Base-by-base conservation (phyloP, 2,329 filamentous ascomycete species). In the Colletotrichum viniferum region DNA sequence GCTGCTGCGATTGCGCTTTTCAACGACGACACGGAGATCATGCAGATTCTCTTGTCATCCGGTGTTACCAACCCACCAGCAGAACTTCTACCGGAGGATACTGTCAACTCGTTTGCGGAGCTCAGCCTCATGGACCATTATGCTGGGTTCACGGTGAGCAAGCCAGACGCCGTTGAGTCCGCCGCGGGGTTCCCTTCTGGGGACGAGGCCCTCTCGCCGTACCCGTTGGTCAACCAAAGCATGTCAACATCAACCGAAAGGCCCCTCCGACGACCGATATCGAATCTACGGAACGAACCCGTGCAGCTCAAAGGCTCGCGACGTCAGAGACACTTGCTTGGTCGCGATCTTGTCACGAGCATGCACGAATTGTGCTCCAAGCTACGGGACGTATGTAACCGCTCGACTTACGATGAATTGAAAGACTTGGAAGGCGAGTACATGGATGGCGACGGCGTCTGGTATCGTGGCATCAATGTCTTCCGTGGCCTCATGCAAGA, bases 1-100 rank as follows among this genome's bases (percentile, higher is more conserved):
- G 81, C 81, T 6, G 68, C 73, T 8, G 72, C 77, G 1, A 66
- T 82, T 32, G 81, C 81, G 5, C 36, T 71, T 5, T 77, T 78
- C 2, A 77, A 72, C 21, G 74, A 74, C 2, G 73, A 74, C 9
- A 32, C 43, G 5, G 77, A 78, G 18, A 74, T 81, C 10, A 73
- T 81, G 24, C 61, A 79, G 7, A 71, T 78, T 7, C 30, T 82
- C 52, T 69, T 69, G 18, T 71, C 70, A 2, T 78, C 67, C 9
- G 74, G 74, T 1, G 55, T 71, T 8, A 64, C 73, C 10, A 34
- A 55, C 14, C n/a, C 56, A 10, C n/a, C 62, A 7, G 21, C 6
- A 14, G 12, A n/a, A 7, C 24, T 14, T 7, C 13, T 34, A 9
- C 5, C 34, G 4, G 30, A 67, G 12, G 36, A 74, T 3, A 24